Percentiles rank a stretch among this genome's conserved stretches.
Evolutionary conservation across 371 early-diverging fungal genomes (phyloP).

Genomic region (Phascolomyces articulosus): DNA sequence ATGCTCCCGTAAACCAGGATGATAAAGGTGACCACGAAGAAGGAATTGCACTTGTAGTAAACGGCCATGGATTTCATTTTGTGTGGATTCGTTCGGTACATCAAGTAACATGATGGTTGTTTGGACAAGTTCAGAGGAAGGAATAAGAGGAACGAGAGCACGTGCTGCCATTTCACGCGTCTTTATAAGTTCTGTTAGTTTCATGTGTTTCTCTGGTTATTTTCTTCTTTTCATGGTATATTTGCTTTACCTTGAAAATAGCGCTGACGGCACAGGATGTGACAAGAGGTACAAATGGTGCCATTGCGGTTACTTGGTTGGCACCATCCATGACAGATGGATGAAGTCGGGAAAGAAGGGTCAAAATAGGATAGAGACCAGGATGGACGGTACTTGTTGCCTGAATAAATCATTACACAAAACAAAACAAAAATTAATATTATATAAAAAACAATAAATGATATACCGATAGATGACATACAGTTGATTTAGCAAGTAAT

Average conservation of each 20-base stretch:
- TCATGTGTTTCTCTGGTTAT: too few relatives aligned
- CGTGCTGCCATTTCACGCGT: slow-evolving; percentile 88
- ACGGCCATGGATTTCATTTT: slow-evolving; percentile 76
- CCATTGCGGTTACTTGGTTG: slow-evolving; percentile 51
- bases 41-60: slow-evolving; percentile 68
- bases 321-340: slow-evolving; percentile 66
- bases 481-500: slow-evolving; percentile 38
- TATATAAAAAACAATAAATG: background rate
- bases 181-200: slow-evolving; percentile 10
- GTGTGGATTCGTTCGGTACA: slow-evolving; percentile 25
- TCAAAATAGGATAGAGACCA: slow-evolving; percentile 77
- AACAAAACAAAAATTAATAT: background rate
- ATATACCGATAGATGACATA: slow-evolving; percentile 5
- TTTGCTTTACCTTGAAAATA: slow-evolving; percentile 63
- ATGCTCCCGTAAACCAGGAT: slow-evolving; percentile 26
- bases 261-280: slow-evolving; percentile 72
- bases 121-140: slow-evolving; percentile 48
- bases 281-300: slow-evolving; percentile 76
- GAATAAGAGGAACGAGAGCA: slow-evolving; percentile 76
- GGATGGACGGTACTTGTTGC: slow-evolving; percentile 67
- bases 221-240: too few relatives aligned
- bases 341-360: slow-evolving; percentile 75
- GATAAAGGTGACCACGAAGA: slow-evolving; percentile 62
- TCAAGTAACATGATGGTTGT: slow-evolving; percentile 34
- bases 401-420: background rate